These are phyloP conservation scores for Verticillium dahliae DNA, from an alignment of 2,329 filamentous ascomycete species.

Conservation along the genomic window DNA sequence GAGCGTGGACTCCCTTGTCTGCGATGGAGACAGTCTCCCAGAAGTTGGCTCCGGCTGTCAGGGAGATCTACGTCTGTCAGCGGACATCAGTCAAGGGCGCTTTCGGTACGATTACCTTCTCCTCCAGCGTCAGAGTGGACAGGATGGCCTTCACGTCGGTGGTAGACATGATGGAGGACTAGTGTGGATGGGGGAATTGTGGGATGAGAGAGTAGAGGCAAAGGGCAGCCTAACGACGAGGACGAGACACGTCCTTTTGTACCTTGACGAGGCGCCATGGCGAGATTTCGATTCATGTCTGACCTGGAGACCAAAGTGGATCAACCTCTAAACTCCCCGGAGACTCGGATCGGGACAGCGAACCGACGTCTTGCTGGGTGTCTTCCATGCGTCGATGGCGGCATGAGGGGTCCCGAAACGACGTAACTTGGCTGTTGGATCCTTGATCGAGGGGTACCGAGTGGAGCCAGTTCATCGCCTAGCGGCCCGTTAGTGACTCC, in stretches of 20 bases:
- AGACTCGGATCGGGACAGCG: not conserved
- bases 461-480: not conserved
- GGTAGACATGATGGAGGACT: not conserved
- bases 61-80: slow-evolving; percentile 1
- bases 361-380: not conserved
- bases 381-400: not conserved
- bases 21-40: slow-evolving; percentile 2
- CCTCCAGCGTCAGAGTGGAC: slow-evolving; percentile 10
- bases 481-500: not conserved
- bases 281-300: not conserved
- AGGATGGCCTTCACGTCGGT: slow-evolving; percentile 11
- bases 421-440: not conserved
- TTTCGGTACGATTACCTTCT: slow-evolving; percentile 4
- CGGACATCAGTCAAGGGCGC: not conserved
- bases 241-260: not conserved
- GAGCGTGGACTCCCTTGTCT: not conserved
- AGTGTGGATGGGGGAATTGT: not conserved
- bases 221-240: not conserved
- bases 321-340: not conserved
- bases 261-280: not conserved
- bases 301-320: not conserved
- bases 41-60: slow-evolving; percentile 2
- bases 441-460: not conserved
- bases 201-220: not conserved
- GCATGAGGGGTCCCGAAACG: not conserved